Evolutionary conservation across 495 filamentous ascomycete species (phyloP), one percentile per base, ranked within the genome.

Genomic region (Aspergillus cristatus): DNA sequence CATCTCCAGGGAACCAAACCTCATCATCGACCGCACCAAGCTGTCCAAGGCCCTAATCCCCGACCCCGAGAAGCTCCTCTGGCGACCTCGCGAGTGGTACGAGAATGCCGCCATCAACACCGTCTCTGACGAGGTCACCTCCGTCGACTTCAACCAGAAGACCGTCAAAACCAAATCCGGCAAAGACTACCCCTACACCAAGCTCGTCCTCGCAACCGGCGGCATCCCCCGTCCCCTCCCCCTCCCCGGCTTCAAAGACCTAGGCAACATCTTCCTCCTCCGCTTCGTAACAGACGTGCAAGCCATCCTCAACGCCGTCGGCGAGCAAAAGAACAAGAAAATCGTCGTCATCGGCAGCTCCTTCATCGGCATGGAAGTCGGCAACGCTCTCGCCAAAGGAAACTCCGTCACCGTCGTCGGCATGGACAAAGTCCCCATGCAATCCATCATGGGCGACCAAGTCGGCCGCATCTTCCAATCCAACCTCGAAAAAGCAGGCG

Each of bases 331-430:
- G 53, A 79, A 79, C 29, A 94, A 91, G 69, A 94, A 94, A 60
- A 75, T 96, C 49, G 87, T 95, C 25, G 71, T 98, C 13, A 76
- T 98, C 38, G 91, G 91, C 14, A 84, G 77, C 37, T 88, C 83
- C 32, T 96, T 98, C 61, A 98, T 98, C 57, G 81, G 91, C 26
- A 93, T 98, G 89, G 91, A 98, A 62, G 75, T 94, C 18, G 86
- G 81, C 28, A 94, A 89, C 35, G 77, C 77, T 24, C 79, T 86
- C 1, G 62, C 76, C 10, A 80, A 80, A 37, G 77, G 76, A 35
- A 86, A 96, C 51, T 62, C 76, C 13, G 84, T 98, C 26, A 82
- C 83, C n/a, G 75, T 96, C 37, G 70, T 98, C n/a, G 91, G 91
- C 36, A 90, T 88, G 82, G 93, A 96, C 55, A 77, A 71, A 43